Evolutionary conservation across 306 rosid species (phyloP).

Genomic region (Pyrus communis): DNA sequence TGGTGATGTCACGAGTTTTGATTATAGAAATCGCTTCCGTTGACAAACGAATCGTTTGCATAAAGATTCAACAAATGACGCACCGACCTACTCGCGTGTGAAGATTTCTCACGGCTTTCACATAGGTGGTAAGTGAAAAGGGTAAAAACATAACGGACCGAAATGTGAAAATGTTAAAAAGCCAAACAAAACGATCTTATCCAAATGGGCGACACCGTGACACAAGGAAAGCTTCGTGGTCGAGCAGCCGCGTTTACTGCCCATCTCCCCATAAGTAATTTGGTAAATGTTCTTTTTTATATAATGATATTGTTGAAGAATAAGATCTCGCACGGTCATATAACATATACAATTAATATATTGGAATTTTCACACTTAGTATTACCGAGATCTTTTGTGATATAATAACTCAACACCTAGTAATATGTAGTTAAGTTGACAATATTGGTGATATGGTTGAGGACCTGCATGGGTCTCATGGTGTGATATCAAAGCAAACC

Average conservation of each 20-base stretch:
- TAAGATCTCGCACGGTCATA: too few relatives aligned
- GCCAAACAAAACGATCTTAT: neutral
- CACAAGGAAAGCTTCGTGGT: constrained; percentile 21
- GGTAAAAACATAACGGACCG: neutral
- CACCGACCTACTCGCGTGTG: neutral
- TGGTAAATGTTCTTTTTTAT: too few relatives aligned
- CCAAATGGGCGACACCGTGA: constrained; percentile 6
- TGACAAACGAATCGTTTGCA: neutral
- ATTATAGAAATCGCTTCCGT: neutral
- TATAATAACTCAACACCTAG: too few relatives aligned
- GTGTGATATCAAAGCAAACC: too few relatives aligned
- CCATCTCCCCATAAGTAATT: neutral
- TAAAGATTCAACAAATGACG: neutral
- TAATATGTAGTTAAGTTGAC: too few relatives aligned
- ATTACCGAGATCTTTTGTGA: too few relatives aligned
- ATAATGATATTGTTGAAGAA: too few relatives aligned
- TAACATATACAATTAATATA: too few relatives aligned
- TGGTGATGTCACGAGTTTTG: neutral
- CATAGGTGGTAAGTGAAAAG: neutral
- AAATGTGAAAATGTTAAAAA: neutral
- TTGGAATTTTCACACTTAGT: too few relatives aligned
- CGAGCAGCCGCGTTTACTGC: constrained; percentile 49
- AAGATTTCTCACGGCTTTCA: too few relatives aligned
- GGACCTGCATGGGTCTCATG: too few relatives aligned
- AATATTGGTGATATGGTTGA: too few relatives aligned